These are phyloP conservation scores for Colletotrichum caudatum DNA, from an alignment of 2,329 filamentous ascomycete species.

Conservation along the genomic window DNA sequence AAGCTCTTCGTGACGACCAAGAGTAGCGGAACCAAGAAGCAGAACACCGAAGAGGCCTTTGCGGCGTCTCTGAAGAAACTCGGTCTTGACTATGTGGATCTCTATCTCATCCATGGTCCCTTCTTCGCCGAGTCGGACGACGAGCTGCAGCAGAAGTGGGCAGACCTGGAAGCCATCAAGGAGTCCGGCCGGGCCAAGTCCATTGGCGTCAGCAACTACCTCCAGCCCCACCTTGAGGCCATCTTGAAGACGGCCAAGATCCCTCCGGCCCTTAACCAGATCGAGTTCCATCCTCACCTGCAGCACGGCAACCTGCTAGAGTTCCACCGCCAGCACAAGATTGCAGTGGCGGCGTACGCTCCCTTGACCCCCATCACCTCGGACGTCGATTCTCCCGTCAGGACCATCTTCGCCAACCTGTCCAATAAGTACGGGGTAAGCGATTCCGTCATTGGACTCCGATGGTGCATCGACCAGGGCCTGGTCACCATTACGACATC, in stretches of 20 bases:
- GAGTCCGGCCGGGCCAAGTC: slow-evolving; percentile 73
- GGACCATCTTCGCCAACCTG: slow-evolving; percentile 62
- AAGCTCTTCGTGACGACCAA: slow-evolving; percentile 78
- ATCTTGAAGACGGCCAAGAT: slow-evolving; percentile 70
- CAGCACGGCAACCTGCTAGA: slow-evolving; percentile 71
- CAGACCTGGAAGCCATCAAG: slow-evolving; percentile 73
- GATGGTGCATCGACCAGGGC: slow-evolving; percentile 72
- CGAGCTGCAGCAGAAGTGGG: slow-evolving; percentile 70
- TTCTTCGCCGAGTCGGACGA: slow-evolving; percentile 62
- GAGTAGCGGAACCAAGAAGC: slow-evolving; percentile 56
- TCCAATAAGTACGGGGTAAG: slow-evolving; percentile 70
- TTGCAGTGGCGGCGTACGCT: slow-evolving; percentile 67
- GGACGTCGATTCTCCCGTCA: slow-evolving; percentile 65
- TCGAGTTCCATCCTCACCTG: slow-evolving; percentile 83
- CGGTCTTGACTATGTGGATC: slow-evolving; percentile 77
- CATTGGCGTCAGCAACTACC: slow-evolving; percentile 85
- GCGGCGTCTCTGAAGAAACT: slow-evolving; percentile 72
- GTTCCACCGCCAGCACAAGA: slow-evolving; percentile 68
- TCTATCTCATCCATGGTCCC: slow-evolving; percentile 74
- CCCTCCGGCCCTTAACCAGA: slow-evolving; percentile 80
- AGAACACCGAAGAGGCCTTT: slow-evolving; percentile 63
- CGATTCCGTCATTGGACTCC: slow-evolving; percentile 66
- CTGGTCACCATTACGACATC: slow-evolving; percentile 71
- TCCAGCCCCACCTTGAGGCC: slow-evolving; percentile 65
- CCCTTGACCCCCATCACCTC: slow-evolving; percentile 65